Percentiles rank a stretch among this genome's conserved stretches.
Evolutionary conservation across 1,284 basidiomycete species (phyloP).

Genomic region (Peniophora sp.): DNA sequence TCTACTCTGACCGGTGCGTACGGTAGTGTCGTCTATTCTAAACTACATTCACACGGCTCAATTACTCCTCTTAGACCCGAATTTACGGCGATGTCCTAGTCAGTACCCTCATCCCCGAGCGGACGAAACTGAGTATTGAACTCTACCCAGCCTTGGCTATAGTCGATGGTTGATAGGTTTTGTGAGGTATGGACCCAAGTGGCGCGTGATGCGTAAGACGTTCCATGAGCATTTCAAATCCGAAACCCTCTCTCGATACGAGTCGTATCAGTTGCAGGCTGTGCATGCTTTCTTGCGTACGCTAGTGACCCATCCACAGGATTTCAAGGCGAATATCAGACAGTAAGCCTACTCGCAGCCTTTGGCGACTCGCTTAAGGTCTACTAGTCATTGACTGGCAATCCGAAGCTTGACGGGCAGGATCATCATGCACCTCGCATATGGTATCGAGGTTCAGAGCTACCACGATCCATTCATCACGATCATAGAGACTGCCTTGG

Average conservation of each 20-base stretch:
- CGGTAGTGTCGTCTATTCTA: background rate
- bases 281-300: background rate
- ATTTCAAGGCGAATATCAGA: background rate
- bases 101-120: background rate
- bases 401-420: slow-evolving; percentile 14
- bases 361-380: too few relatives aligned
- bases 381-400: too few relatives aligned
- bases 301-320: background rate
- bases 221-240: background rate
- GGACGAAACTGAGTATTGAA: background rate
- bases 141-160: background rate
- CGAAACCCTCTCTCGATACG: background rate
- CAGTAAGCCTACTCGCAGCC: background rate
- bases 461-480: slow-evolving; percentile 16
- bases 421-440: slow-evolving; percentile 19
- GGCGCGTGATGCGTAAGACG: background rate
- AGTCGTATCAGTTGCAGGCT: background rate
- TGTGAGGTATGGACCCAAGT: background rate
- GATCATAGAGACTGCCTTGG: slow-evolving; percentile 15
- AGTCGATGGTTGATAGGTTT: background rate
- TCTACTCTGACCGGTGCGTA: slow-evolving; percentile 1
- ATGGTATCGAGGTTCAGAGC: slow-evolving; percentile 18
- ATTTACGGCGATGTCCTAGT: background rate
- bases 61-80: background rate
- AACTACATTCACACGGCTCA: background rate